Percentiles rank a stretch among this genome's conserved stretches.
Evolutionary conservation across 805 yeast species (phyloP).

Genomic region (Isabelozyma pseudorhagii): DNA sequence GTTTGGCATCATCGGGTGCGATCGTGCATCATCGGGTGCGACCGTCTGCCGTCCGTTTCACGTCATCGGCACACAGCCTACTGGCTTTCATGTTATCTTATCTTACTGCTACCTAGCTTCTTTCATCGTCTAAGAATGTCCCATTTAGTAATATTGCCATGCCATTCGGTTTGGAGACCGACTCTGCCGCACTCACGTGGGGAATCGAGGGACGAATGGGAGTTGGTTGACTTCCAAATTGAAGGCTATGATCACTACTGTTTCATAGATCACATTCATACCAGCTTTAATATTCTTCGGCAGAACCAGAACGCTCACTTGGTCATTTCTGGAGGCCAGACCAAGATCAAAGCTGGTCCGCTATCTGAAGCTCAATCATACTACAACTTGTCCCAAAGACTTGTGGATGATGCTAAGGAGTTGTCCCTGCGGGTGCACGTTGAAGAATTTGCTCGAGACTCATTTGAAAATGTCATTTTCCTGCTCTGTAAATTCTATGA

Average conservation of each 20-base stretch:
- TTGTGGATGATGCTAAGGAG: slow-evolving; percentile 13
- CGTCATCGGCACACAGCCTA: too few species aligned
- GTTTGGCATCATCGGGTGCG: too few species aligned
- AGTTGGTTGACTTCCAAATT: slow-evolving; percentile 60
- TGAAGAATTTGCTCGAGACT: slow-evolving; percentile 77
- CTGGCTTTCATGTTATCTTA: neutral
- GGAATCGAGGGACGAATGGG: slow-evolving; percentile 54
- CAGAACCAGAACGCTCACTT: slow-evolving; percentile 20
- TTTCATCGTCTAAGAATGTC: neutral
- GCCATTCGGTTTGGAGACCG: slow-evolving; percentile 60
- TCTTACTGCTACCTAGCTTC: neutral
- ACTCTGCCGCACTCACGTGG: slow-evolving; percentile 41
- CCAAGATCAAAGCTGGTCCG: slow-evolving; percentile 53
- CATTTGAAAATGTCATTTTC: slow-evolving; percentile 72
- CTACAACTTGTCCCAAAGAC: slow-evolving; percentile 37
- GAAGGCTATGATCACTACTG: slow-evolving; percentile 68
- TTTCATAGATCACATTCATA: slow-evolving; percentile 58
- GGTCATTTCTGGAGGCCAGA: slow-evolving; percentile 68
- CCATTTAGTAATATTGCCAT: slow-evolving; percentile 37
- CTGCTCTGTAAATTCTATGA: slow-evolving; percentile 55
- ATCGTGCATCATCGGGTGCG: too few species aligned
- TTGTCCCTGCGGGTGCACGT: slow-evolving; percentile 31
- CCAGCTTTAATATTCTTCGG: slow-evolving; percentile 8
- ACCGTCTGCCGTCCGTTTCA: too few species aligned
- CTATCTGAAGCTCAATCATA: slow-evolving; percentile 64